These are phyloP conservation scores for Irpex sp. DNA, from an alignment of 1,284 basidiomycete genomes.

Conservation along the genomic window DNA sequence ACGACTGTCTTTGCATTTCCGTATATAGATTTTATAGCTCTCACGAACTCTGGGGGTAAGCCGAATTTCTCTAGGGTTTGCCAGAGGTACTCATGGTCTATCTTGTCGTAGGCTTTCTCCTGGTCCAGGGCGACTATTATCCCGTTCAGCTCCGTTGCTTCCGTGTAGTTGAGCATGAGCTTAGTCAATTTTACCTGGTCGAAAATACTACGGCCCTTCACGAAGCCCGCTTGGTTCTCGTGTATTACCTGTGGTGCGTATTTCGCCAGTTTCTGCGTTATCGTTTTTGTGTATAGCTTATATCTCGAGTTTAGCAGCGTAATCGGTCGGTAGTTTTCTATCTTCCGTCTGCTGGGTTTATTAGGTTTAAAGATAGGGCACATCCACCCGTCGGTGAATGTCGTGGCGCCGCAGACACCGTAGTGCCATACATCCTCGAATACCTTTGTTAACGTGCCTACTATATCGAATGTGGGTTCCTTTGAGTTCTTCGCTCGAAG, in stretches of 20 bases:
- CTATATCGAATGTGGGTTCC: no score
- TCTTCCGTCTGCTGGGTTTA: no score
- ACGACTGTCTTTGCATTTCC: constrained; percentile 17
- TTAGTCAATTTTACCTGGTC: constrained; percentile 19
- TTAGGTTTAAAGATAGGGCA: no score
- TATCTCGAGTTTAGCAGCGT: background rate
- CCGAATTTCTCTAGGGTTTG: constrained; percentile 12
- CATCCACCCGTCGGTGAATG: no score
- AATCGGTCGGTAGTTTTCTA: constrained; percentile 10
- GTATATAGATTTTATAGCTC: constrained; percentile 20
- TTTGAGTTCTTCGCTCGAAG: no score
- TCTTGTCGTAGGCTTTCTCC: constrained; percentile 29
- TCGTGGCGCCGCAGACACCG: no score
- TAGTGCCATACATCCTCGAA: no score
- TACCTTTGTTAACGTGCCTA: no score
- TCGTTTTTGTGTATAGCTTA: background rate
- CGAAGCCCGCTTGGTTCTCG: constrained; percentile 25
- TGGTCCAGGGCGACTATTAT: constrained; percentile 25
- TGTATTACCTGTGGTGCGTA: constrained; percentile 23
- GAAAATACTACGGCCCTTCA: constrained; percentile 18
- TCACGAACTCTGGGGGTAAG: constrained; percentile 16
- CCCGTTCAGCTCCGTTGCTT: constrained; percentile 19
- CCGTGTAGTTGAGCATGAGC: constrained; percentile 19
- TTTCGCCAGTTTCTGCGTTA: background rate
- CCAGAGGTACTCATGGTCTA: constrained; percentile 27